Evolutionary conservation across 2,329 filamentous ascomycete genomes (phyloP), one percentile per base, ranked within the genome.

Genomic region (Aspergillus bombycis): DNA sequence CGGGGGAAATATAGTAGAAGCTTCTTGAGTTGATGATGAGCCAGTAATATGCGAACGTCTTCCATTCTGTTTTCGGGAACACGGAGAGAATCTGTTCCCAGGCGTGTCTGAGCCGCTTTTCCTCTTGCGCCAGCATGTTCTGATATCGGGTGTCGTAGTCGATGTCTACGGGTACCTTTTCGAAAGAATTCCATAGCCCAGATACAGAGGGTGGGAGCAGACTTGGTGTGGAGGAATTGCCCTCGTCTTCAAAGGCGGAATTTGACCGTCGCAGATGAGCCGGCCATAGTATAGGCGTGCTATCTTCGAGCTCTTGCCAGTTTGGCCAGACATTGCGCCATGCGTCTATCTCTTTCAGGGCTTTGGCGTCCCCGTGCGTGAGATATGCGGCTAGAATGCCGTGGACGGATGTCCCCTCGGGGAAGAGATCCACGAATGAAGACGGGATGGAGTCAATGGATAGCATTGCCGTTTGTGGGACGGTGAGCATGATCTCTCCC

Each of bases 281-380:
- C 2, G 81, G 74, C 84, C 86, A 89, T 60, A 85, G 79, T 1
- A 89, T 72, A 0, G 88, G 87, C 78, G 89, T 82, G 32, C 81
- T 84, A 2, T 78, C 75, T 68, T 81, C 71, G 64, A 96, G 85
- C 66, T 91, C 89, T 9, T 81, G 75, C 3, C 77, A 77, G 0
- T 82, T 84, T 0, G 93, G 92, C 80, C 92, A 89, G 9, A 91
- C 85, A 55, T 83, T 84, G 70, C 85, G 83, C 91, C 91, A 94
- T 14, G 80, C 73, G 0, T 79, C 77, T 64, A 85, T 83, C 30
- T 82, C 81, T 16, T 78, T 70, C 4, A 80, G 73, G 0, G 75
- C 72, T 61, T 87, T 82, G 12, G 73, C 65, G 26, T 78, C 72
- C 9, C 74, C 73, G 26, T 89, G 81, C 2, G 86, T 84, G 4